Percentiles rank a stretch among this genome's conserved stretches.
phyloP scores from a whole-genome alignment of 2,329 filamentous ascomycete species.

The Trichoderma koningii region DNA sequence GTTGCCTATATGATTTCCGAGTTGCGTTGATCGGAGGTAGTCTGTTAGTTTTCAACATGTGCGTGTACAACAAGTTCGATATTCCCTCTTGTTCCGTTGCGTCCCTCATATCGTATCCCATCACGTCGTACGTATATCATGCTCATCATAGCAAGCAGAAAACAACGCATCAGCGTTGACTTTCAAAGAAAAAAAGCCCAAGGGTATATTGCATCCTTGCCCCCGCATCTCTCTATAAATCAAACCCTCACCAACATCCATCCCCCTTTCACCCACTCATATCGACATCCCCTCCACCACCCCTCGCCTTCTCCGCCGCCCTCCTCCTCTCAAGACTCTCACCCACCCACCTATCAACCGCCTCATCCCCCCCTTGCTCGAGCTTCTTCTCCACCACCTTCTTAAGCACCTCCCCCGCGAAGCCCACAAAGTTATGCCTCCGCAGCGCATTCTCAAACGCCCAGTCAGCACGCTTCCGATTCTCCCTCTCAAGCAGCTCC shows the following conservation, averaged over 20 bases:
- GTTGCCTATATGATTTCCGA: background rate
- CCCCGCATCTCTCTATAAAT: background rate
- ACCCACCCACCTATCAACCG: conserved; percentile 73
- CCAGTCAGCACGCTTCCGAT: conserved; percentile 83
- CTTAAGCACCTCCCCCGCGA: conserved; percentile 87
- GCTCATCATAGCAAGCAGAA: no score
- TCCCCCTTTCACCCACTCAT: conserved; percentile 41
- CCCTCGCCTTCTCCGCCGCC: conserved; percentile 42
- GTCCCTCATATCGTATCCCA: no score
- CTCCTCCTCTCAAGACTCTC: conserved; percentile 63
- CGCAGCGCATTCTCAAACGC: conserved; percentile 92
- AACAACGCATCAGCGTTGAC: background rate
- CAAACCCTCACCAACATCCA: background rate
- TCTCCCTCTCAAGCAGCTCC: conserved; percentile 76
- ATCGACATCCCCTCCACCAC: conserved; percentile 46
- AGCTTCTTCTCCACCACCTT: conserved; percentile 78
- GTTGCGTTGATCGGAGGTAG: background rate
- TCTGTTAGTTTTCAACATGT: background rate
- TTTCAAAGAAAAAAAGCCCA: background rate
- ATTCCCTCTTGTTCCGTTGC: background rate
- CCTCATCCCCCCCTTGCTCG: conserved; percentile 61
- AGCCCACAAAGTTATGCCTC: conserved; percentile 94
- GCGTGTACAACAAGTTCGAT: background rate
- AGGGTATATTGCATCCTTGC: conserved; percentile 13
- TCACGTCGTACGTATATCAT: no score